Evolutionary conservation across 2,329 filamentous ascomycete species (phyloP), one percentile per base, ranked within the genome.

Genomic region (Coniochaeta prunicola): DNA sequence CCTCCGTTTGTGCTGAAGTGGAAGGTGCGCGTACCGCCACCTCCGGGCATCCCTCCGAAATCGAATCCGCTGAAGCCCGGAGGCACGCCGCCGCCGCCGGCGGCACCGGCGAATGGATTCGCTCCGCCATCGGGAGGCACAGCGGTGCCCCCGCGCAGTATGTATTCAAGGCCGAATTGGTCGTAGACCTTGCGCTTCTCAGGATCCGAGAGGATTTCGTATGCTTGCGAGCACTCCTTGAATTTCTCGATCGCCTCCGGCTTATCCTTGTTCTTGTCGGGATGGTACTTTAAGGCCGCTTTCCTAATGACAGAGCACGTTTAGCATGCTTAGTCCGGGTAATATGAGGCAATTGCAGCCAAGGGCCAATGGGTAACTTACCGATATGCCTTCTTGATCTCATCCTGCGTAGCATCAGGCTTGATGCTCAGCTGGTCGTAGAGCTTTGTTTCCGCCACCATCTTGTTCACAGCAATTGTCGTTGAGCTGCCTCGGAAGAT

Each of bases 141-240:
- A 9, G 84, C 78, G 56, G 82, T 79, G 31, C 91, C 92, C 55
- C 92, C 92, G 56, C 89, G 88, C 33, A 96, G 81, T 57, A 99
- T 82, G 77, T 93, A 96, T 68, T 97, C 94, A 62, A 97, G 87
- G 62, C 94, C 94, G 74, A 88, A 97, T 71, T 93, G 88, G 72
- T 99, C 94, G 73, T 99, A 99, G 45, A 88, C 87, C 74, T 96
- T 94, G 69, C 94, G 89, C 77, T 97, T 99, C 72, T 97, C 92
- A 61, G 93, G 92, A 69, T 99, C 94, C 62, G 91, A 96, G 3
- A 99, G 86, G 66, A 99, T 96, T 77, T 99, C 94, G 78, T 97
- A 99, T 59, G 94, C 94, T 77, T 97, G 92, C 1, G 92, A 96
- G 64, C 92, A 90, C 73, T 97, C 94, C 77, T 99, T 99, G 82